These are phyloP conservation scores for Colletotrichum australisinense DNA, from an alignment of 2,329 filamentous ascomycete genomes.

Conservation along the genomic window DNA sequence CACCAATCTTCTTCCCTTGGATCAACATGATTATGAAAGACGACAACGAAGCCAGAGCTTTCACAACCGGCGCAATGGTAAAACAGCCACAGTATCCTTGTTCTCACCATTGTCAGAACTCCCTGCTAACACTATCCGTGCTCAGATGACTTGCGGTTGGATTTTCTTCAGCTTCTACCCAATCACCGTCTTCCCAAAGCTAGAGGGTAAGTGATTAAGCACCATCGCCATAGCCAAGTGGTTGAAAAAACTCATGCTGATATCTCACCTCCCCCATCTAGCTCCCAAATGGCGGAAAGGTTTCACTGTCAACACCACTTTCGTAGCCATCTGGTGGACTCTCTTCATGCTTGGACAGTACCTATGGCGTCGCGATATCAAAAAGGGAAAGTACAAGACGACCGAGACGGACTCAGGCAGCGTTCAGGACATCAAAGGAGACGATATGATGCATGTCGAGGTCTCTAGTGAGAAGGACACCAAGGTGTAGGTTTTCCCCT, in stretches of 20 bases:
- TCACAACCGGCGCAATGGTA: conserved; percentile 37
- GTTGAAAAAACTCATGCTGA: too few relatives aligned
- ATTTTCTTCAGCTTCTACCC: conserved; percentile 37
- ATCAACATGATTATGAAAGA: conserved; percentile 36
- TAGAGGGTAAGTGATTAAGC: conserved; percentile 15
- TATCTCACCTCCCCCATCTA: too few relatives aligned
- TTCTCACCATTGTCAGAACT: too few relatives aligned
- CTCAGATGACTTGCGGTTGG: conserved; percentile 31
- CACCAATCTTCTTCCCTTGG: conserved; percentile 36
- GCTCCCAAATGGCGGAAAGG: conserved; percentile 35
- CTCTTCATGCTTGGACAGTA: conserved; percentile 21
- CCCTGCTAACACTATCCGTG: too few relatives aligned
- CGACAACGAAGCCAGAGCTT: conserved; percentile 33
- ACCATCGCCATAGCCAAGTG: too few relatives aligned
- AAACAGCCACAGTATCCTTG: too few relatives aligned
- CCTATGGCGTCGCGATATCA: conserved; percentile 4
- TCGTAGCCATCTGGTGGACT: conserved; percentile 11
- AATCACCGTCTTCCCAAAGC: conserved; percentile 31
- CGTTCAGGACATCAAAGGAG: background rate
- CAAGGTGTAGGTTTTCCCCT: too few relatives aligned
- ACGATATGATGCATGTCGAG: too few relatives aligned
- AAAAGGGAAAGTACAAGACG: background rate
- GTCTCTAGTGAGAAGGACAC: too few relatives aligned
- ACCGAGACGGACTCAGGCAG: background rate
- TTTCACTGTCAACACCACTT: conserved; percentile 34